A percentile compares a stretch with the other conserved stretches of the same genome.
phyloP scores from a whole-genome alignment of 345 rosid species.

The Cardamine chenopodiifolia region DNA sequence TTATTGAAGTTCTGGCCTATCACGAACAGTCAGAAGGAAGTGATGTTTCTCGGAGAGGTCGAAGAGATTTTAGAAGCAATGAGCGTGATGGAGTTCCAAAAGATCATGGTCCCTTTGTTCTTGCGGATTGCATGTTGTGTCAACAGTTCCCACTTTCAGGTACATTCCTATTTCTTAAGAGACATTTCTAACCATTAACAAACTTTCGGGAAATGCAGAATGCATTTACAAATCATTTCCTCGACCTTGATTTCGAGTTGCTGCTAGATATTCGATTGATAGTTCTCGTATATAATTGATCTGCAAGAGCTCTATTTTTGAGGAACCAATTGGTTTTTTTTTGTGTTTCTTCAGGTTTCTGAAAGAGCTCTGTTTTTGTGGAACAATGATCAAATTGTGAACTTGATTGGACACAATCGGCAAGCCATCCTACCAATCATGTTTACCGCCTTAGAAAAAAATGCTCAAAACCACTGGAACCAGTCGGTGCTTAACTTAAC shows the following conservation, averaged over 20 bases:
- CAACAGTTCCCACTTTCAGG: slow-evolving; percentile 87
- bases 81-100: slow-evolving; percentile 74
- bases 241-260: not conserved
- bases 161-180: slow-evolving; percentile 29
- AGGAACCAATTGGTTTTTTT: not conserved
- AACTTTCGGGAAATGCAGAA: not conserved
- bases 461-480: slow-evolving; percentile 77
- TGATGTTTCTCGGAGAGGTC: slow-evolving; percentile 80
- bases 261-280: not conserved
- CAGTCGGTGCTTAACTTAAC: slow-evolving; percentile 75
- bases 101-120: slow-evolving; percentile 78
- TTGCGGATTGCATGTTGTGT: slow-evolving; percentile 77
- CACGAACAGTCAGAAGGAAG: slow-evolving; percentile 88
- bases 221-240: not conserved
- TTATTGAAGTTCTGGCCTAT: slow-evolving; percentile 84
- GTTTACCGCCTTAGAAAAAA: slow-evolving; percentile 75
- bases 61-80: slow-evolving; percentile 82
- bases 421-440: slow-evolving; percentile 65
- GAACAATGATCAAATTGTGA: slow-evolving; percentile 90
- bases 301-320: not conserved
- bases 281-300: not conserved
- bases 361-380: slow-evolving; percentile 86
- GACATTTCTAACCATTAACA: not conserved
- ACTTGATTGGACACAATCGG: slow-evolving; percentile 70
- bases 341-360: slow-evolving; percentile 70